phyloP scores from a whole-genome alignment of 2,329 filamentous ascomycete species.

The Penicillium sp. region DNA sequence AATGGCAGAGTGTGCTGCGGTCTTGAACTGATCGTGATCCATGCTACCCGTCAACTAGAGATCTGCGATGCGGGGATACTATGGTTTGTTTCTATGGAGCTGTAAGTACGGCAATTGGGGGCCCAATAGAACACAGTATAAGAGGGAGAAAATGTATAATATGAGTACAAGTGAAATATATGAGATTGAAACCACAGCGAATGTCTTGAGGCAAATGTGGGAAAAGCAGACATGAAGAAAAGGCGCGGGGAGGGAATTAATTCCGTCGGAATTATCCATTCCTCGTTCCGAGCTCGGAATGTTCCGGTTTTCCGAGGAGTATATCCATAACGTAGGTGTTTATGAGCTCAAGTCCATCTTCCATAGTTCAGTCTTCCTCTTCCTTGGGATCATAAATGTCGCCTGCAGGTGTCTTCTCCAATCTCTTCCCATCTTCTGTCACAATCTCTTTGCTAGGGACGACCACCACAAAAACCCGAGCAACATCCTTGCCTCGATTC shows the following conservation, averaged over 20 bases:
- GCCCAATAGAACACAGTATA: not conserved
- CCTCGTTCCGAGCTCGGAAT: constrained; percentile 1
- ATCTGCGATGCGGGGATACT: constrained; percentile 1
- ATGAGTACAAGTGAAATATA: not conserved
- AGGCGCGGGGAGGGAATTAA: constrained; percentile 2
- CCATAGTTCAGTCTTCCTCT: constrained; percentile 10
- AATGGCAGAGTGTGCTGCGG: constrained; percentile 72
- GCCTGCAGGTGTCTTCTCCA: constrained; percentile 36
- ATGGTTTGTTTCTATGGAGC: not conserved
- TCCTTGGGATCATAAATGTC: constrained; percentile 21
- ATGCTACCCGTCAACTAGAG: constrained; percentile 46
- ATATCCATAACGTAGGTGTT: not conserved
- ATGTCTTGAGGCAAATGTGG: not conserved
- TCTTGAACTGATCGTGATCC: constrained; percentile 74
- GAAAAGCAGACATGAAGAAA: not conserved
- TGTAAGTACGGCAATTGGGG: not conserved
- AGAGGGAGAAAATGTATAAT: not conserved
- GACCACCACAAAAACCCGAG: constrained; percentile 42
- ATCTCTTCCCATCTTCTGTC: constrained; percentile 34
- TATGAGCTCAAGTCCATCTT: too few species aligned
- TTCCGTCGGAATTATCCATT: constrained; percentile 1
- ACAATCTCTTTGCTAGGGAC: constrained; percentile 42
- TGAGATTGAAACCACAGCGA: not conserved
- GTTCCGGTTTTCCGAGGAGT: not conserved
- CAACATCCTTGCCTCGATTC: constrained; percentile 40